Evolutionary conservation across 2,329 filamentous ascomycete species (phyloP).

Genomic region (Paecilomyces sp.): DNA sequence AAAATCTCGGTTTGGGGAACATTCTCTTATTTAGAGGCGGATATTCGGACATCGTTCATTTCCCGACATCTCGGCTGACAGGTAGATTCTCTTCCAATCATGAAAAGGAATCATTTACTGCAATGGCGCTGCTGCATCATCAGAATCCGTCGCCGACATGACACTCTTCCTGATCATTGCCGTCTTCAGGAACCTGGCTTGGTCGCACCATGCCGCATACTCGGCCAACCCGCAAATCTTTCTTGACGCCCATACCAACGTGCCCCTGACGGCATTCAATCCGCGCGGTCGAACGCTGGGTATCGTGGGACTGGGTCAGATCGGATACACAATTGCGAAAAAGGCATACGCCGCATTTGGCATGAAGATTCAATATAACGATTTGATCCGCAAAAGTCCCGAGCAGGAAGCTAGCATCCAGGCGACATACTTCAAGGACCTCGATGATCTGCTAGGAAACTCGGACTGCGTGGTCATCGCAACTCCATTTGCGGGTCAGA

Average conservation of each 20-base stretch:
- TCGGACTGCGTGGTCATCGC: slow-evolving; percentile 40
- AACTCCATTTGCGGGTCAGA: slow-evolving; percentile 29
- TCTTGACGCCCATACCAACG: slow-evolving; percentile 5
- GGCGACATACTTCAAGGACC: slow-evolving; percentile 30
- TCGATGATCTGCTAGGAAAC: slow-evolving; percentile 35
- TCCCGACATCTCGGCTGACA: background rate
- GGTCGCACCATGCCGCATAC: slow-evolving; percentile 41
- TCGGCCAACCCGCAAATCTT: slow-evolving; percentile 26
- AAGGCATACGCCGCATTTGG: slow-evolving; percentile 41
- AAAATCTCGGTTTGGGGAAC: background rate
- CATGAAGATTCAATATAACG: slow-evolving; percentile 50
- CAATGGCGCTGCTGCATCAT: slow-evolving; percentile 37
- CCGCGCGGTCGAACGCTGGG: slow-evolving; percentile 44
- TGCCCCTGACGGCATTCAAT: slow-evolving; percentile 38
- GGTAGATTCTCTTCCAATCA: background rate
- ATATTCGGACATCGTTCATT: background rate
- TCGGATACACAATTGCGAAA: slow-evolving; percentile 40
- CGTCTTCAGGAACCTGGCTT: slow-evolving; percentile 46
- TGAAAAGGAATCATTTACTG: slow-evolving; percentile 35
- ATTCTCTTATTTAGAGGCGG: background rate
- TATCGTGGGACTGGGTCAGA: slow-evolving; percentile 48
- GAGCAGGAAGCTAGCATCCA: slow-evolving; percentile 29
- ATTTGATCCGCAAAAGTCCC: slow-evolving; percentile 33
- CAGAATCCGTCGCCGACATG: slow-evolving; percentile 40
- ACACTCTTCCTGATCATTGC: slow-evolving; percentile 37